Percentiles rank a stretch among this genome's conserved stretches.
These are phyloP conservation scores for Plantago rigida DNA, from an alignment of 305 asterid genomes.

Conservation along the genomic window DNA sequence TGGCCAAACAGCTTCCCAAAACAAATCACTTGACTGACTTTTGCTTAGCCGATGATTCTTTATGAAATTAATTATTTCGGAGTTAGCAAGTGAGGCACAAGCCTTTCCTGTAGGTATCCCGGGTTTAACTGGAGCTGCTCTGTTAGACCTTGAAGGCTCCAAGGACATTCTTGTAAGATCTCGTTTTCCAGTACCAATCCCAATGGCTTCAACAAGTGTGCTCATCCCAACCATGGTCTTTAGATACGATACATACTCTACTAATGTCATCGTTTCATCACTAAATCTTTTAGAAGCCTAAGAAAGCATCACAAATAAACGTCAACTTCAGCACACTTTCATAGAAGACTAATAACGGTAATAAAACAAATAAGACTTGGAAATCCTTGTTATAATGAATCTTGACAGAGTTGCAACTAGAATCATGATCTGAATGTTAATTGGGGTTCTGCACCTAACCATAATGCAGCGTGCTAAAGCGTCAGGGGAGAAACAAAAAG, in stretches of 20 bases:
- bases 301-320: conserved; percentile 17
- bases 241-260: conserved; percentile 45
- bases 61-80: conserved; percentile 47
- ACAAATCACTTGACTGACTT: conserved; percentile 55
- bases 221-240: conserved; percentile 44
- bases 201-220: conserved; percentile 51
- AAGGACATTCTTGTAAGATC: conserved; percentile 51
- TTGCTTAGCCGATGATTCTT: conserved; percentile 68
- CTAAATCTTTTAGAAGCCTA: conserved; percentile 45
- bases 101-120: conserved; percentile 65
- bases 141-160: conserved; percentile 43
- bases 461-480: no score
- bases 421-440: no score
- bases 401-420: no score
- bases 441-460: no score
- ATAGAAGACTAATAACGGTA: neutral
- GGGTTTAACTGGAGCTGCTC: conserved; percentile 31
- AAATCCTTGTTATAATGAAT: no score
- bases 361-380: neutral
- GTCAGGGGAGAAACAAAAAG: no score
- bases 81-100: conserved; percentile 44
- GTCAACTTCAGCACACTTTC: conserved; percentile 15
- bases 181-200: conserved; percentile 54
- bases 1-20: conserved; percentile 89
- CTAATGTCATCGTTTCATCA: conserved; percentile 47